These are phyloP conservation scores for Lepidium sativum DNA, from an alignment of 345 rosid genomes.

Conservation along the genomic window DNA sequence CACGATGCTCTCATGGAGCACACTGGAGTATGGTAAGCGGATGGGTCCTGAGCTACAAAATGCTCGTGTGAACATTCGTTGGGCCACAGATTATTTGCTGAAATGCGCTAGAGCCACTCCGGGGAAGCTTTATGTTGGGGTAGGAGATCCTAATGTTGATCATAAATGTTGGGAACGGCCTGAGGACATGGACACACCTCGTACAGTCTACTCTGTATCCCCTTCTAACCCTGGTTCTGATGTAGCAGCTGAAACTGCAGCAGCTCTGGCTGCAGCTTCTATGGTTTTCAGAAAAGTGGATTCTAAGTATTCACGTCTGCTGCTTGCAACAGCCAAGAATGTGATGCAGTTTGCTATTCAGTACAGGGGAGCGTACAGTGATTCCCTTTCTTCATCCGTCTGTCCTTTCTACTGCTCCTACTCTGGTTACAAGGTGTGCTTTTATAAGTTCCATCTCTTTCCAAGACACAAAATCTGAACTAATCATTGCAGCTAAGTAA, in stretches of 20 bases:
- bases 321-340: constrained; percentile 49
- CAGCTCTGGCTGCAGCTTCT: constrained; percentile 87
- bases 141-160: constrained; percentile 82
- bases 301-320: constrained; percentile 38
- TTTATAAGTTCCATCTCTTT: neutral
- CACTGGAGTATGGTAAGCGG: constrained; percentile 67
- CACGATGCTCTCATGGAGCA: constrained; percentile 85
- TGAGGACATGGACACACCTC: constrained; percentile 85
- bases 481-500: neutral
- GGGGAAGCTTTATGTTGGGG: constrained; percentile 77
- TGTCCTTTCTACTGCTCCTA: constrained; percentile 92
- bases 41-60: constrained; percentile 55
- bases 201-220: constrained; percentile 64
- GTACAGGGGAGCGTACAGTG: constrained; percentile 71
- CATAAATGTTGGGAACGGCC: constrained; percentile 97
- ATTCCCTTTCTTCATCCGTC: constrained; percentile 62
- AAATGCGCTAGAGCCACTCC: constrained; percentile 78
- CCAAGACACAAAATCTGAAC: neutral
- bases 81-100: constrained; percentile 79
- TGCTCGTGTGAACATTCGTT: constrained; percentile 62
- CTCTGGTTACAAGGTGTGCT: constrained; percentile 71
- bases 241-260: constrained; percentile 83
- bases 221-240: constrained; percentile 84
- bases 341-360: constrained; percentile 78
- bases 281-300: constrained; percentile 66